These are phyloP conservation scores for Earliella scabrosa DNA, from an alignment of 1,284 basidiomycete genomes.

Conservation along the genomic window DNA sequence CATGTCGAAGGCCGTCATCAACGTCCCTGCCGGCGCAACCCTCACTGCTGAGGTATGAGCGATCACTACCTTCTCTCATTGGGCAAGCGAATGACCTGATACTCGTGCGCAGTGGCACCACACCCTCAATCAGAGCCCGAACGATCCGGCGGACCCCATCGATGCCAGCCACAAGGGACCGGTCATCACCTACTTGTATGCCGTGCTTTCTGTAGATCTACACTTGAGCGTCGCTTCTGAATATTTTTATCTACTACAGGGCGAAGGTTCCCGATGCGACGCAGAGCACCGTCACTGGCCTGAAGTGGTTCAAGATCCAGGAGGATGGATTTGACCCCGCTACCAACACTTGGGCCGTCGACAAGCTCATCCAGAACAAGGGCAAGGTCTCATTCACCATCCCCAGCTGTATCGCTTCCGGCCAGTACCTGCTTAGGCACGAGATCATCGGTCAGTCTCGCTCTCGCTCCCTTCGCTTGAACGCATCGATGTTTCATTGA, in stretches of 20 bases:
- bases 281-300: conserved; percentile 50
- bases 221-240: neutral
- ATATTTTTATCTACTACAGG: conserved; percentile 27
- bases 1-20: conserved; percentile 53
- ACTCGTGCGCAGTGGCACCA: conserved; percentile 16
- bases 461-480: neutral
- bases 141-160: conserved; percentile 53
- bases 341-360: conserved; percentile 48
- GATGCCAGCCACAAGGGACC: conserved; percentile 58
- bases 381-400: conserved; percentile 58
- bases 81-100: neutral
- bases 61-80: no score
- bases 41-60: conserved; percentile 47
- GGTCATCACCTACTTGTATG: conserved; percentile 56
- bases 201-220: neutral
- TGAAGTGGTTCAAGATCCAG: conserved; percentile 55
- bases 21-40: conserved; percentile 52
- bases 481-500: conserved; percentile 28
- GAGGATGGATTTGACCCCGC: conserved; percentile 48
- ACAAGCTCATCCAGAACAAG: conserved; percentile 52
- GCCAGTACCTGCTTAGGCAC: conserved; percentile 55
- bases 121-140: conserved; percentile 28
- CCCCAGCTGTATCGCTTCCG: conserved; percentile 50
- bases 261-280: conserved; percentile 49
- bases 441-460: conserved; percentile 51